Conservation (phyloP, 495 filamentous ascomycete genomes). For the Antarctomyces pellizariae region DNA sequence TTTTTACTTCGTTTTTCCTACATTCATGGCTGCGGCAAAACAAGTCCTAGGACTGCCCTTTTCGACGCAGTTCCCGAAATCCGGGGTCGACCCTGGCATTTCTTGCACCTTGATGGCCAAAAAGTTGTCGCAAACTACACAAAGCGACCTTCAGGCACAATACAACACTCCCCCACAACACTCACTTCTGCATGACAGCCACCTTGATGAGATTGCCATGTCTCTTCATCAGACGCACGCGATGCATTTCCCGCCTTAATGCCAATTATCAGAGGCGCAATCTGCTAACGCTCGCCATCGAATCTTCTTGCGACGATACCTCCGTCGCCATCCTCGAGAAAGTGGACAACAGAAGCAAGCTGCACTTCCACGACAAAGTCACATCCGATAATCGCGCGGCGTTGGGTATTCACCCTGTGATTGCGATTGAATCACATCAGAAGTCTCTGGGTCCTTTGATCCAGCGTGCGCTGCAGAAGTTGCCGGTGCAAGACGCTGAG, state of each 20-base stretch:
- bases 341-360: constrained; percentile 19
- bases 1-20: too few relatives aligned
- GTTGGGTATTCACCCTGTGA: constrained; percentile 55
- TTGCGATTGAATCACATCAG: constrained; percentile 51
- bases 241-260: background rate
- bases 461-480: constrained; percentile 28
- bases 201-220: constrained; percentile 10
- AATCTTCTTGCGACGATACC: constrained; percentile 95
- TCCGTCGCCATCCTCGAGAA: constrained; percentile 68
- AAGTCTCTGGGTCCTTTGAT: constrained; percentile 40
- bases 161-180: too few relatives aligned
- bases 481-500: constrained; percentile 18
- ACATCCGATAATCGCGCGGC: constrained; percentile 51
- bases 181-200: background rate
- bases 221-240: constrained; percentile 5
- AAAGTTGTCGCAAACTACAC: too few relatives aligned
- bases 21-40: too few relatives aligned
- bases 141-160: too few relatives aligned
- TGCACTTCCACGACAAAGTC: constrained; percentile 63
- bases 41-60: too few relatives aligned
- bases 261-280: constrained; percentile 13
- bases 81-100: too few relatives aligned
- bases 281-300: constrained; percentile 65
- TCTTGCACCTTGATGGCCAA: too few relatives aligned
- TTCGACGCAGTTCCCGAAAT: too few relatives aligned